Evolutionary conservation across 345 rosid genomes (phyloP).

Genomic region (Camelina laxa): DNA sequence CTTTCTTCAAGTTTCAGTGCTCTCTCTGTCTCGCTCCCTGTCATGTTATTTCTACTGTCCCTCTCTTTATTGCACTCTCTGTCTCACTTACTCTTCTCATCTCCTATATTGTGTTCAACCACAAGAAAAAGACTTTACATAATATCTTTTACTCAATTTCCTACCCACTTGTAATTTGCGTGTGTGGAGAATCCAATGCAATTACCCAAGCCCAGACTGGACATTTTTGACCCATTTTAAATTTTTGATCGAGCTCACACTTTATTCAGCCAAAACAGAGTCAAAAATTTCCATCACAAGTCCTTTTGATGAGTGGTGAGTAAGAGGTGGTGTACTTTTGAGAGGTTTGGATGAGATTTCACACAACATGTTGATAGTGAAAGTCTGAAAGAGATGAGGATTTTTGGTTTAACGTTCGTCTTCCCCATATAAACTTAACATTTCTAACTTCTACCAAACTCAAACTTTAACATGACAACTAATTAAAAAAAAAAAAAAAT

Average conservation of each 20-base stretch:
- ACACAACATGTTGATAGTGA: neutral
- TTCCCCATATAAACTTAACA: no score
- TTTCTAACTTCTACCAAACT: no score
- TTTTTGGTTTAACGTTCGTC: neutral
- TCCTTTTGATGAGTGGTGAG: no score
- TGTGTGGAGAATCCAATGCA: slow-evolving; percentile 14
- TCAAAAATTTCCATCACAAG: neutral
- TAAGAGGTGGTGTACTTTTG: neutral
- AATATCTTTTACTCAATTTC: neutral
- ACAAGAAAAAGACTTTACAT: slow-evolving; percentile 26
- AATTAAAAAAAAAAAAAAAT: neutral
- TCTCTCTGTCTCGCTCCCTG: slow-evolving; percentile 24
- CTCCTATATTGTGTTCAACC: slow-evolving; percentile 29
- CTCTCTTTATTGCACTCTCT: slow-evolving; percentile 16
- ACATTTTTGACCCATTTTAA: neutral
- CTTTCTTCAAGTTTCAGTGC: slow-evolving; percentile 56
- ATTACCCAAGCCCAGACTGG: neutral
- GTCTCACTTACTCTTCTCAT: slow-evolving; percentile 33
- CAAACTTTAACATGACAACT: neutral
- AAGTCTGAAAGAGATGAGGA: neutral
- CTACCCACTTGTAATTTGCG: neutral
- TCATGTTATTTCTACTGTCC: slow-evolving; percentile 40
- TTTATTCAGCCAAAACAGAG: neutral
- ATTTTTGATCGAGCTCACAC: neutral
- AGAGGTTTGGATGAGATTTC: neutral